Base-by-base conservation (phyloP, 2,329 filamentous ascomycete genomes). In the Blastomyces silverae region DNA sequence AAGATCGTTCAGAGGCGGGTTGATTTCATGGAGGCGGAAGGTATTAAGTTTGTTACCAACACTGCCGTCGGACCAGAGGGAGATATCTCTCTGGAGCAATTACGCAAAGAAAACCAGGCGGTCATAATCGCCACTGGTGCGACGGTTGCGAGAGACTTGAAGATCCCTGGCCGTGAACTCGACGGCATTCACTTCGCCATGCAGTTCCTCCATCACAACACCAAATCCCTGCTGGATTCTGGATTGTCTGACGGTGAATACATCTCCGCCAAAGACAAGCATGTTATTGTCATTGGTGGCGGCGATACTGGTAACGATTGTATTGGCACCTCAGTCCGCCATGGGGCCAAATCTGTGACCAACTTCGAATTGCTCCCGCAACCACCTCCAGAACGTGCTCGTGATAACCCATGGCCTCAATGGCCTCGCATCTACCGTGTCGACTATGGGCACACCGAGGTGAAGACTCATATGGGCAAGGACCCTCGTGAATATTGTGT, bases 271-370 rank as follows among this genome's bases (percentile, higher is more conserved):
- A 96, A 96, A 81, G 92, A 87, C 80, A 97, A 97, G 85, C 83
- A 97, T 75, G 93, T 97, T 65, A 86, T 97, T 67, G 93, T 97
- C 73, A 97, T 97, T 78, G 93, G 93, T 74, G 93, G 93, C 80
- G 93, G 93, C 84, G 93, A 97, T 76, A 97, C 93, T 67, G 93
- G 93, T 75, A 97, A 97, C 75, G 93, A 97, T 78, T 97, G 93
- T 78, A 97, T 97, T 74, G 93, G 93, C 79, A 97, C 93, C 37
- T 96, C 92, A 13, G 89, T 96, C 66, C 92, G 93, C 63, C 93
- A 97, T 75, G 93, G 93, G 66, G 93, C 93, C 75, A 96, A 95
- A 80, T 96, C 91, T 0, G 91, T 97, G 68, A 90, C 90, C 79
- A 97, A 97, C 85, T 97, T 97, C 71, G 93, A 97, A 82, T 83